Conservation (phyloP, 306 rosid genomes). For the Trifolium repens region DNA sequence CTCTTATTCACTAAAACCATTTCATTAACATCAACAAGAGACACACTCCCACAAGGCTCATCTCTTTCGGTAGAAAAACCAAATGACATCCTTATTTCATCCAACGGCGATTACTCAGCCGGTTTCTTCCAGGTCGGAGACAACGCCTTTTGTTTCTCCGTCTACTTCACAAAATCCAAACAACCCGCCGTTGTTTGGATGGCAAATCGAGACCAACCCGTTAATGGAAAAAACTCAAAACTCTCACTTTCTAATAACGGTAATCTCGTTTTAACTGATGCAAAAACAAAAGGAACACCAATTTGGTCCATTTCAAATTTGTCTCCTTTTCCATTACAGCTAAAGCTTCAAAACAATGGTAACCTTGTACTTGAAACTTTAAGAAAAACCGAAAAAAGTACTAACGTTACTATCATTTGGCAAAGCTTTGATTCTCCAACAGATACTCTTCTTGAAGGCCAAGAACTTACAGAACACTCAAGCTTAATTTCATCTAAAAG, state of each 20-base stretch:
- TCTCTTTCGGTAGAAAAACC: constrained; percentile 54
- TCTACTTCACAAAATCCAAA: constrained; percentile 49
- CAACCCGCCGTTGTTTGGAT: constrained; percentile 58
- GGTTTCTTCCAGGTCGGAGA: constrained; percentile 57
- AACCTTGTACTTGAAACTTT: constrained; percentile 48
- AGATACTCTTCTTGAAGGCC: constrained; percentile 58
- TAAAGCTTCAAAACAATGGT: constrained; percentile 51
- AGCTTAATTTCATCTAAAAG: constrained; percentile 43
- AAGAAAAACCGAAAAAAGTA: neutral
- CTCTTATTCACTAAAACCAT: constrained; percentile 18
- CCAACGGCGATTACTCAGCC: constrained; percentile 52
- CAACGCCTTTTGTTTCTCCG: constrained; percentile 63
- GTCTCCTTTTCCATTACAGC: constrained; percentile 1
- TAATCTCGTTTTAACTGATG: constrained; percentile 54
- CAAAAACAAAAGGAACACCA: constrained; percentile 32
- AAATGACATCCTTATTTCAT: constrained; percentile 42
- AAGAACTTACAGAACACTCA: constrained; percentile 39
- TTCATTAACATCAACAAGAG: constrained; percentile 39
- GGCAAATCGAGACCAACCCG: constrained; percentile 62
- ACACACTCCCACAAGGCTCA: constrained; percentile 42
- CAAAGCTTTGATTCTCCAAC: constrained; percentile 61
- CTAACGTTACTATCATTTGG: constrained; percentile 45
- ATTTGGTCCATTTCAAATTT: constrained; percentile 49
- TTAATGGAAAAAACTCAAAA: constrained; percentile 53
- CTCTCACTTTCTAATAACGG: constrained; percentile 50